phyloP scores from a whole-genome alignment of 441 rosid species.

The Erodium moschatum region DNA sequence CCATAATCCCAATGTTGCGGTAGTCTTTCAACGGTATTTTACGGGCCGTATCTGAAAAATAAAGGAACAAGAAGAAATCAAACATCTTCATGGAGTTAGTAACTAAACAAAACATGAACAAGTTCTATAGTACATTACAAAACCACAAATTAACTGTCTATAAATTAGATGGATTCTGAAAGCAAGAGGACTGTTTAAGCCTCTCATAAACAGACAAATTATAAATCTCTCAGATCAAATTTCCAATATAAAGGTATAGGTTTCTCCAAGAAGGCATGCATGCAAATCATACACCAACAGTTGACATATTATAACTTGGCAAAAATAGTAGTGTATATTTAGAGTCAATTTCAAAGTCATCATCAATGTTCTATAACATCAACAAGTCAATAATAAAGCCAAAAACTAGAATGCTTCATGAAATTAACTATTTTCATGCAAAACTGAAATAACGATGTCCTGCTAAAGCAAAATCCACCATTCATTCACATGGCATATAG shows the following conservation, averaged over 20 bases:
- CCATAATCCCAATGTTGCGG: conserved; percentile 91
- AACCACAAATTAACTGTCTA: background rate
- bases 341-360: background rate
- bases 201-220: background rate
- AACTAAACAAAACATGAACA: conserved; percentile 9
- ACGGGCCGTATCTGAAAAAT: conserved; percentile 46
- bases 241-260: background rate
- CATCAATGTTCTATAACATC: background rate
- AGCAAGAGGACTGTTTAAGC: background rate
- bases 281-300: background rate
- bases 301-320: background rate
- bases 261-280: background rate
- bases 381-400: background rate
- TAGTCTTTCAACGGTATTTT: conserved; percentile 65
- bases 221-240: background rate
- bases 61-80: conserved; percentile 14
- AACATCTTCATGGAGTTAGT: conserved; percentile 11
- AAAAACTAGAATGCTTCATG: background rate
- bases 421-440: background rate
- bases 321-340: background rate
- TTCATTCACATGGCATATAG: background rate
- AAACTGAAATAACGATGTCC: background rate
- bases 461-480: background rate
- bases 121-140: background rate
- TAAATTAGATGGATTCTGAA: background rate